phyloP scores from a whole-genome alignment of 257 asterid genomes.

The Solanum lignicaule region DNA sequence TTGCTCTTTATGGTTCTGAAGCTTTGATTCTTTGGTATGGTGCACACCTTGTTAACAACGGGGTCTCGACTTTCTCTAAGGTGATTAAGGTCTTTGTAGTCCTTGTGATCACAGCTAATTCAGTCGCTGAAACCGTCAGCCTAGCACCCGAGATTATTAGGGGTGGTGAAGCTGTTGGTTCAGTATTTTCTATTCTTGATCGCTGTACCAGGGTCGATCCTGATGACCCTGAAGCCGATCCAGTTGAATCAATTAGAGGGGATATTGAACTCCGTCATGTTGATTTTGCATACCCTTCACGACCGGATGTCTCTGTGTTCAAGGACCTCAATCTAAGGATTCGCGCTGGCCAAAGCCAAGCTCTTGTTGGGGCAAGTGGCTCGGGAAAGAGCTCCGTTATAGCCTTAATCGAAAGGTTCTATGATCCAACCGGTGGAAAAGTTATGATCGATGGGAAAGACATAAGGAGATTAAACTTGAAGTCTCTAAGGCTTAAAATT shows the following conservation, averaged over 20 bases:
- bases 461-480: conserved; percentile 58
- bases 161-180: conserved; percentile 95
- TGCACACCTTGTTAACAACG: conserved; percentile 66
- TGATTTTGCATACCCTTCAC: conserved; percentile 87
- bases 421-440: conserved; percentile 74
- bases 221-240: conserved; percentile 75
- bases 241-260: conserved; percentile 64
- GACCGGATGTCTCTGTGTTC: conserved; percentile 77
- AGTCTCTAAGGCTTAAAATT: conserved; percentile 67
- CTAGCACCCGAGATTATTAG: conserved; percentile 90
- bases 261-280: conserved; percentile 91
- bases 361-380: conserved; percentile 96
- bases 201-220: conserved; percentile 77
- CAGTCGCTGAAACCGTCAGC: conserved; percentile 93
- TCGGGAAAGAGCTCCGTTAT: conserved; percentile 92
- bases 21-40: conserved; percentile 96
- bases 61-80: conserved; percentile 79
- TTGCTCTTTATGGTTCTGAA: conserved; percentile 90
- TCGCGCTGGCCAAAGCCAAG: conserved; percentile 97
- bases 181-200: conserved; percentile 81
- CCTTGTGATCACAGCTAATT: conserved; percentile 80
- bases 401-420: conserved; percentile 71
- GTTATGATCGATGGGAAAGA: conserved; percentile 96
- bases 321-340: conserved; percentile 73
- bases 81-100: conserved; percentile 94